Evolutionary conservation across 2,329 filamentous ascomycete genomes (phyloP).

Genomic region (Elsinoe batatas): DNA sequence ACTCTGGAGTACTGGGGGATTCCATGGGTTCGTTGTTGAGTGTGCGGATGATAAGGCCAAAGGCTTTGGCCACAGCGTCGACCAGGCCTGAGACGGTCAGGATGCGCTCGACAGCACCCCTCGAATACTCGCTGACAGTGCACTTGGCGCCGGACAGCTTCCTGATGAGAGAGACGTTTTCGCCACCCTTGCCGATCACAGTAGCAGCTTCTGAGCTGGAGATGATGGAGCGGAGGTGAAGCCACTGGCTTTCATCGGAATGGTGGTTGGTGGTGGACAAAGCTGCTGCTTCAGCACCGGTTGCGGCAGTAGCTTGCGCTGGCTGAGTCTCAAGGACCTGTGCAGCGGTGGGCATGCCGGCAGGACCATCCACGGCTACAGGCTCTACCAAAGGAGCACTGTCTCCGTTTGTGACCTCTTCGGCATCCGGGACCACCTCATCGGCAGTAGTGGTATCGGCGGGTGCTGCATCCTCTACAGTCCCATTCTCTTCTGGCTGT

Average conservation of each 20-base stretch:
- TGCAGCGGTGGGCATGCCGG: conserved; percentile 36
- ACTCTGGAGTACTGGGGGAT: conserved; percentile 78
- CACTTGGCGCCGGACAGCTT: conserved; percentile 94
- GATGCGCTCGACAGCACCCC: conserved; percentile 94
- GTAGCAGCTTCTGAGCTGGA: conserved; percentile 95
- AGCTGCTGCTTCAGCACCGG: conserved; percentile 40
- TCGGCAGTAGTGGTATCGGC: conserved; percentile 19
- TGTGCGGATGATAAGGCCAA: conserved; percentile 94
- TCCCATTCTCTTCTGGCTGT: conserved; percentile 40
- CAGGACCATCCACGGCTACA: conserved; percentile 54
- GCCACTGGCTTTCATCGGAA: conserved; percentile 90
- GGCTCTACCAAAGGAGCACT: conserved; percentile 59
- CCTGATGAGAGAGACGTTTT: conserved; percentile 96
- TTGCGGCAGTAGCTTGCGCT: conserved; percentile 47
- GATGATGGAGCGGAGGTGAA: conserved; percentile 93
- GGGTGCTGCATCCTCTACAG: conserved; percentile 25
- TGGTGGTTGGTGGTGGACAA: conserved; percentile 31
- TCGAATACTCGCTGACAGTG: conserved; percentile 96
- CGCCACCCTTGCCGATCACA: conserved; percentile 95
- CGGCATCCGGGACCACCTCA: conserved; percentile 23
- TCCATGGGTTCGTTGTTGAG: conserved; percentile 93
- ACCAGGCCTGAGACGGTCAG: conserved; percentile 93
- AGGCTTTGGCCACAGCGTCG: conserved; percentile 95
- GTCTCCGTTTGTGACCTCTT: conserved; percentile 31
- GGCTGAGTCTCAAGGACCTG: conserved; percentile 45